Conservation (phyloP, 352 stramenopile species). For the Phytophthora sansomeana region DNA sequence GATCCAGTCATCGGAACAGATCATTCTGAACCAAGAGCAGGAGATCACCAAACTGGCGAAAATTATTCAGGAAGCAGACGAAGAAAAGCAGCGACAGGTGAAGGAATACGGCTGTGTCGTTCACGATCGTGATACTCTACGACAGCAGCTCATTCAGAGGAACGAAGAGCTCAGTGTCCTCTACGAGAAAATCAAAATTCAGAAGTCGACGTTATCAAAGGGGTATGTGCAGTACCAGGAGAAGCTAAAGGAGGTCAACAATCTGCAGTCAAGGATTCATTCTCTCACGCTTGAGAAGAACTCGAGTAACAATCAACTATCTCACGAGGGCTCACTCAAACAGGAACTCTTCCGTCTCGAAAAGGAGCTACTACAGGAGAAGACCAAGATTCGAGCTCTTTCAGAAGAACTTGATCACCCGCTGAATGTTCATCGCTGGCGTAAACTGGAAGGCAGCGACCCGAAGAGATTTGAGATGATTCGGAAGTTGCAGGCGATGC, state of each 20-base stretch:
- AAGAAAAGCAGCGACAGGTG: constrained; percentile 86
- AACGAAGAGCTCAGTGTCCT: constrained; percentile 86
- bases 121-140: constrained; percentile 87
- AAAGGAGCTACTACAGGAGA: constrained; percentile 81
- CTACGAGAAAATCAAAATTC: constrained; percentile 94
- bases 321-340: constrained; percentile 66
- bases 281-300: constrained; percentile 62
- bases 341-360: constrained; percentile 71
- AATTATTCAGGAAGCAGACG: constrained; percentile 93
- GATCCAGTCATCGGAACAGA: constrained; percentile 90
- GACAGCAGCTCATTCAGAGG: constrained; percentile 88
- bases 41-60: constrained; percentile 82
- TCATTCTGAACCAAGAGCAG: constrained; percentile 88
- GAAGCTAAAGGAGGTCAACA: constrained; percentile 59
- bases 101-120: constrained; percentile 90
- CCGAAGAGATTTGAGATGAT: constrained; percentile 91
- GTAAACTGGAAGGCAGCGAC: constrained; percentile 90
- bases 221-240: constrained; percentile 83
- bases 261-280: constrained; percentile 70
- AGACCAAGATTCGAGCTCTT: constrained; percentile 89
- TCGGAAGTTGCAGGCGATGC: constrained; percentile 86
- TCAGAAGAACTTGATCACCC: constrained; percentile 92
- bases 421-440: constrained; percentile 93
- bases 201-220: constrained; percentile 86
- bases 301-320: constrained; percentile 71